Conservation (phyloP, 2,329 filamentous ascomycete genomes). For the Venturia carpophila region DNA sequence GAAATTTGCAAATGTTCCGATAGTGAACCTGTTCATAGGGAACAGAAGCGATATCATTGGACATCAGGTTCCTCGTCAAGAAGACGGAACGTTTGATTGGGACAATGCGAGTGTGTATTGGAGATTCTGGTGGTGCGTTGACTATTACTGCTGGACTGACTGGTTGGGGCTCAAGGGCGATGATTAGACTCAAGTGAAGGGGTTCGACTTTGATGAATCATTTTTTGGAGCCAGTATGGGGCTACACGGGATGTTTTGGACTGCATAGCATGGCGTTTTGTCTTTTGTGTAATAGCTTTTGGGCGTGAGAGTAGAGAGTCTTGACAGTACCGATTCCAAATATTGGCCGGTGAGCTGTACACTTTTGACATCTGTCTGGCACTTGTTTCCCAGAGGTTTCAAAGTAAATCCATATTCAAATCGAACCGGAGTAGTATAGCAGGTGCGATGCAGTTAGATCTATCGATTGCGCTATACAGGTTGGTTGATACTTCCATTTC, state of each 20-base stretch:
- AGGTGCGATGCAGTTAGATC: too few species aligned
- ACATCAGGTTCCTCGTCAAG: conserved; percentile 63
- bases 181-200: neutral
- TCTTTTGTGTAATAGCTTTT: neutral
- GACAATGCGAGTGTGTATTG: conserved; percentile 54
- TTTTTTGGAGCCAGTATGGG: neutral
- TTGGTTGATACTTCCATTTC: too few species aligned
- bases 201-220: neutral
- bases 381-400: too few species aligned
- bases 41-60: conserved; percentile 57
- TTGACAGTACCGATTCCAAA: neutral
- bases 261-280: conserved; percentile 9
- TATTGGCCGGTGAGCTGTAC: neutral
- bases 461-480: too few species aligned
- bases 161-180: conserved; percentile 13
- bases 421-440: too few species aligned
- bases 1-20: conserved; percentile 41
- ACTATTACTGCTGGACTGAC: conserved; percentile 31
- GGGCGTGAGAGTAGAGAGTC: neutral
- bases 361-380: too few species aligned
- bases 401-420: too few species aligned
- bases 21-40: conserved; percentile 40
- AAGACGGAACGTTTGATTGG: conserved; percentile 72
- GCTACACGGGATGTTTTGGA: neutral
- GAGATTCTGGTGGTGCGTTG: conserved; percentile 51